Conservation (phyloP, 2,329 filamentous ascomycete species). For the Graphium sp. region DNA sequence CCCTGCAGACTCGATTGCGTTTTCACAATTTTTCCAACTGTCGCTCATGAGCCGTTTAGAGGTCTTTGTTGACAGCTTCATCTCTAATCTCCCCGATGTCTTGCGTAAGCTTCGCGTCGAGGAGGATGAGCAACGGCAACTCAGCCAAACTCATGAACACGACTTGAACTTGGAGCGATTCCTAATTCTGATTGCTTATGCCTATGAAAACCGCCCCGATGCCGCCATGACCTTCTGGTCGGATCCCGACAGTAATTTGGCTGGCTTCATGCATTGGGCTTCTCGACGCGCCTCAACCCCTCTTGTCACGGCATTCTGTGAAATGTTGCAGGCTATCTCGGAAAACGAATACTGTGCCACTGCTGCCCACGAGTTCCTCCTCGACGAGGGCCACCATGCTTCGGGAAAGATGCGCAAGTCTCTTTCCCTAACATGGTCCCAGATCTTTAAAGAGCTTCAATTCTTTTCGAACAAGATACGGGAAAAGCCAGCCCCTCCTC, state of each 20-base stretch:
- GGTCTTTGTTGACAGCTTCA: conserved; percentile 77
- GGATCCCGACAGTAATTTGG: conserved; percentile 81
- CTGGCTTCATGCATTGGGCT: conserved; percentile 95
- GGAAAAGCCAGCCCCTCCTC: conserved; percentile 41
- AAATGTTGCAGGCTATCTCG: conserved; percentile 83
- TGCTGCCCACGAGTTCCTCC: conserved; percentile 72
- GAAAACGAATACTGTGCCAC: conserved; percentile 69
- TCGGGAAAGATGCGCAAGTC: conserved; percentile 67
- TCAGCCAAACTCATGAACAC: conserved; percentile 47
- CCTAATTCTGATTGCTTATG: conserved; percentile 78
- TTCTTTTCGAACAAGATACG: conserved; percentile 69
- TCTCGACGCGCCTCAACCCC: conserved; percentile 88
- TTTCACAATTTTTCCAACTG: conserved; percentile 55
- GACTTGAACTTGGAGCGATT: conserved; percentile 74
- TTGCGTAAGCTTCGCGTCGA: conserved; percentile 72
- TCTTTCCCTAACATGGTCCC: conserved; percentile 77
- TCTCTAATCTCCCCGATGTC: conserved; percentile 88
- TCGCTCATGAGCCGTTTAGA: conserved; percentile 70
- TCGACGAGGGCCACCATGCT: conserved; percentile 64
- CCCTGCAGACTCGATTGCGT: conserved; percentile 47
- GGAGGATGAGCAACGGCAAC: conserved; percentile 72
- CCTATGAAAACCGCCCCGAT: conserved; percentile 73
- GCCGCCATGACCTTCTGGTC: conserved; percentile 82
- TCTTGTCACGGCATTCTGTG: conserved; percentile 90
- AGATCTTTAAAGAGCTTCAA: conserved; percentile 80